Evolutionary conservation across 208 protist genomes (phyloP).

Genomic region (Acanthamoeba triangularis): DNA sequence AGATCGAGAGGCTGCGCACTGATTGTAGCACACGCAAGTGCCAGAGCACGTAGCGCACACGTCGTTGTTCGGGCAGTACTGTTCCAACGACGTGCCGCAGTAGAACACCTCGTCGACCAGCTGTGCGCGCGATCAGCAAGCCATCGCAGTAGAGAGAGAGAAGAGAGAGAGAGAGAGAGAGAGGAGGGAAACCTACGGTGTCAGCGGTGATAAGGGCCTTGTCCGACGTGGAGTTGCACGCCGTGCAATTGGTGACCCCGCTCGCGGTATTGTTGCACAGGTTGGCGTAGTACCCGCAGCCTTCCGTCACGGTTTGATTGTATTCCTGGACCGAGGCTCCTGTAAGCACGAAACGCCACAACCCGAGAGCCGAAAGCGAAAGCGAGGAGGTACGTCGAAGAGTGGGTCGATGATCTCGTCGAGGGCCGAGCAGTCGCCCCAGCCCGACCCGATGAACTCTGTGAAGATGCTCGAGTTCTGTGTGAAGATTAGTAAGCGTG

Average conservation of each 20-base stretch:
- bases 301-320: background rate
- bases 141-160: too few species aligned
- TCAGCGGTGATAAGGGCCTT: background rate
- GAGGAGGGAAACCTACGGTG: background rate
- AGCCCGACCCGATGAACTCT: background rate
- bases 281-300: background rate
- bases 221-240: background rate
- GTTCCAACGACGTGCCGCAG: background rate
- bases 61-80: constrained; percentile 2
- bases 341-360: background rate
- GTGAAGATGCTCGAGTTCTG: constrained; percentile 26
- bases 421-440: constrained; percentile 8
- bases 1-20: background rate
- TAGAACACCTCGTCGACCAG: background rate
- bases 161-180: too few species aligned
- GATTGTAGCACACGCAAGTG: constrained; percentile 15
- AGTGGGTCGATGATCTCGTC: constrained; percentile 19
- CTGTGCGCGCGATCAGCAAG: background rate
- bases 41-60: background rate
- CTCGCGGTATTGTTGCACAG: background rate
- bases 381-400: background rate
- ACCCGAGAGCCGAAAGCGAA: background rate
- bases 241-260: background rate
- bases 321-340: background rate
- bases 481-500: background rate